Conservation (phyloP, 257 asterid species). For the Nicotiana sylvestris region DNA sequence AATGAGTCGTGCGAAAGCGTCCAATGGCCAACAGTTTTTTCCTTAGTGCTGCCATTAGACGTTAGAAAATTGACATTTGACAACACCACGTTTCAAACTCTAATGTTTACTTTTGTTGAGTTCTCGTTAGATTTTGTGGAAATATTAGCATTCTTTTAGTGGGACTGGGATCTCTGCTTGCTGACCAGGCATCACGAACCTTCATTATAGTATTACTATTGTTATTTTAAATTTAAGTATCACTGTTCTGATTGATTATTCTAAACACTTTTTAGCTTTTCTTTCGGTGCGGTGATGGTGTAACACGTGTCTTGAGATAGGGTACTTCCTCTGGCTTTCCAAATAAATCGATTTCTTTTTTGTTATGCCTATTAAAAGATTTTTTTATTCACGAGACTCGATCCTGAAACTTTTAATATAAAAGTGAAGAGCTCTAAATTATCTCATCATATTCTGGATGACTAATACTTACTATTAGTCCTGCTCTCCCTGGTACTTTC, state of each 20-base stretch:
- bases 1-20: too few species aligned
- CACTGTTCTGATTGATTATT: neutral
- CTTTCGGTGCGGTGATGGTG: neutral
- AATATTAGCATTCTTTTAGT: too few species aligned
- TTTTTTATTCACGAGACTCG: neutral
- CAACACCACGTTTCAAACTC: too few species aligned
- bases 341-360: neutral
- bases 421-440: neutral
- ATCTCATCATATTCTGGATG: neutral
- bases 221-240: neutral
- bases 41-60: too few species aligned
- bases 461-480: neutral
- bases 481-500: neutral
- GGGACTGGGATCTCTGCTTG: too few species aligned
- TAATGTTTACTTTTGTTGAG: too few species aligned
- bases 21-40: too few species aligned
- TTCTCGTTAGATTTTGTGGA: too few species aligned
- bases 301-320: neutral
- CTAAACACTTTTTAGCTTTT: neutral
- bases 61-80: too few species aligned
- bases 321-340: neutral
- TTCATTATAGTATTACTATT: too few species aligned
- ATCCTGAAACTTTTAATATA: neutral
- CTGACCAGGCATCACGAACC: too few species aligned
- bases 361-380: too few species aligned